A percentile compares a stretch with the other conserved stretches of the same genome.
Conservation (phyloP, 257 asterid species). For the Solanum appendiculatum region DNA sequence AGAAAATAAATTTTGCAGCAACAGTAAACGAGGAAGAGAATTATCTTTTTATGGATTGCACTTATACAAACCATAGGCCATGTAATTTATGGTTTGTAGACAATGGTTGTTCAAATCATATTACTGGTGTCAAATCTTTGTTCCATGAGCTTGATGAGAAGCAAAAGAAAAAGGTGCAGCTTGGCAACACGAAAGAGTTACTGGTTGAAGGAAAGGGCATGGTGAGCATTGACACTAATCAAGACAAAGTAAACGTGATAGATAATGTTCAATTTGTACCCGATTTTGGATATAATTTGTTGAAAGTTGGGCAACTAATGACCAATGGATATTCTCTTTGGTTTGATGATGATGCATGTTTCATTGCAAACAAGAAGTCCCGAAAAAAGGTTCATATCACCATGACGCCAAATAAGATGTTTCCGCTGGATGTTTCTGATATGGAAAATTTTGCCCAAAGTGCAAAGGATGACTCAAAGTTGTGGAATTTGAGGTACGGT, state of each 20-base stretch:
- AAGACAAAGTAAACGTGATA: not conserved
- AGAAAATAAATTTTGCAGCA: not conserved
- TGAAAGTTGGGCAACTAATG: not conserved
- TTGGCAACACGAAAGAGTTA: not conserved
- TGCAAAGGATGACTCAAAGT: not conserved
- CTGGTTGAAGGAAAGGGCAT: not conserved
- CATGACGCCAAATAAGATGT: not conserved
- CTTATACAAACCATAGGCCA: not conserved
- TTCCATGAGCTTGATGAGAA: not conserved
- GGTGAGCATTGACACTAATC: not conserved
- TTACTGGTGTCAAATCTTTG: not conserved
- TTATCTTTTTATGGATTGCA: too few relatives aligned
- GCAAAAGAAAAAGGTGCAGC: not conserved
- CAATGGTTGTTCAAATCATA: not conserved
- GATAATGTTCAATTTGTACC: not conserved
- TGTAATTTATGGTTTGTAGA: not conserved
- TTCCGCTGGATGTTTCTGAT: not conserved
- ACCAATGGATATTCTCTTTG: not conserved
- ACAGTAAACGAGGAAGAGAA: not conserved
- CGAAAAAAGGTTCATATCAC: not conserved
- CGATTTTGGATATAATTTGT: not conserved
- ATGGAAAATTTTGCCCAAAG: not conserved
- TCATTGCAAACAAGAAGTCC: not conserved
- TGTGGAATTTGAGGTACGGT: not conserved
- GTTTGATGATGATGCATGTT: not conserved